Conservation (phyloP, 2,329 filamentous ascomycete species). For the Intubia oerlemansii region DNA sequence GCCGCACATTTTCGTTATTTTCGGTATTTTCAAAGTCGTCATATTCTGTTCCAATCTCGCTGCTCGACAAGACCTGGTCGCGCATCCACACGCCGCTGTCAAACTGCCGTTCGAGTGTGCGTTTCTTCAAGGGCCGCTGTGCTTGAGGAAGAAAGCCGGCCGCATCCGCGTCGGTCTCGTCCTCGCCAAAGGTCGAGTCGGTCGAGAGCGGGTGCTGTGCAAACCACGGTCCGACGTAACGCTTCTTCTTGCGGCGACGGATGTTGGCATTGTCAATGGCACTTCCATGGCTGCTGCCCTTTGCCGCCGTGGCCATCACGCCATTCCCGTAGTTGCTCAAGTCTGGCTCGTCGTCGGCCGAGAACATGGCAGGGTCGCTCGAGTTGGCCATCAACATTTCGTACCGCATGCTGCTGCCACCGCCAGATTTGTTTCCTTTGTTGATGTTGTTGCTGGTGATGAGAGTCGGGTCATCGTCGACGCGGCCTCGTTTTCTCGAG, state of each 20-base stretch:
- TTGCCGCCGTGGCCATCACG: no score
- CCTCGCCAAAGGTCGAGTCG: slow-evolving; percentile 6
- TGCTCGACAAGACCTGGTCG: slow-evolving; percentile 27
- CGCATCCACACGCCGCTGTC: slow-evolving; percentile 49
- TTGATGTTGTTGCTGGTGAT: slow-evolving; percentile 4
- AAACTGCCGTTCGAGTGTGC: slow-evolving; percentile 33
- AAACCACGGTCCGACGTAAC: slow-evolving; percentile 48
- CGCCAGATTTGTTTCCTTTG: slow-evolving; percentile 1
- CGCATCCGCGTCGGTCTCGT: no score
- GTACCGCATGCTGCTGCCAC: neutral
- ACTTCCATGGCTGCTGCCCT: no score
- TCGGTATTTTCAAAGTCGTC: slow-evolving; percentile 18
- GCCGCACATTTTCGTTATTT: slow-evolving; percentile 12
- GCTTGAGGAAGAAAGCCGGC: no score
- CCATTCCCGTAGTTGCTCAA: slow-evolving; percentile 48
- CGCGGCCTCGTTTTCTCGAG: slow-evolving; percentile 5
- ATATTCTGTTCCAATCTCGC: neutral
- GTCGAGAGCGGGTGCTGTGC: slow-evolving; percentile 21
- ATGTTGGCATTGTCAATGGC: slow-evolving; percentile 16
- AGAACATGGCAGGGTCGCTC: slow-evolving; percentile 51
- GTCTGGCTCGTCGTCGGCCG: slow-evolving; percentile 48
- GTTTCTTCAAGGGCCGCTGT: slow-evolving; percentile 23
- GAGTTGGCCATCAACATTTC: slow-evolving; percentile 28
- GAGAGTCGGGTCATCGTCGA: no score
- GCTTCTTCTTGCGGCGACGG: slow-evolving; percentile 29